Evolutionary conservation across 2,329 filamentous ascomycete species (phyloP), one percentile per base, ranked within the genome.

Genomic region (Dactylellina drechsleri): DNA sequence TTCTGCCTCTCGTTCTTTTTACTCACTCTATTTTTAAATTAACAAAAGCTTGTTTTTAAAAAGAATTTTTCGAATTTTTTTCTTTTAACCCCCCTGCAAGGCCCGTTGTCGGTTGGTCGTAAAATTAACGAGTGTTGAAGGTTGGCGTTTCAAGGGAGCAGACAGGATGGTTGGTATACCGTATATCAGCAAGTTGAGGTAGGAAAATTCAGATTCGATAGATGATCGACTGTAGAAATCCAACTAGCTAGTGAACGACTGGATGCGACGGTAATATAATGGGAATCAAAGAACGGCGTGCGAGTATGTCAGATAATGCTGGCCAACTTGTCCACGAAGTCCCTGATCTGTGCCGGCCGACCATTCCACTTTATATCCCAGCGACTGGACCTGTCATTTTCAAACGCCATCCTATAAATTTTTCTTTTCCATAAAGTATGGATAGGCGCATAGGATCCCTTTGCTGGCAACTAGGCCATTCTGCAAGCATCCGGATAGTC

Each of bases 361-460:
- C 4, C 57, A 8, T 26, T 60, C 12, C 57, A 49, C 49, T 60
- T 49, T 60, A 60, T 49, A 36, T 49, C 40, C 18, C 16, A 10
- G 31, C 54, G 36, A 45, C 20, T 58, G 54, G 57, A 49, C 57
- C 41, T 49, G 41, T 13, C 57, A 2, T 31, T 16, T 31, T 47
- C 57, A 36, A 36, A 36, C 10, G 31, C 31, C 10, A 36, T 36
- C 31, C 31, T 36, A 5, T 36, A 36, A 36, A 7, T 4, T 36
- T 36, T 47, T 50, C 5, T 47, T n/a, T 66, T 40, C 65, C 57
- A 54, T 62, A 49, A 61, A 62, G 66, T 49, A 70, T 70, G 66
- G 66, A 70, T 62, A 52, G 66, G 66, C 66, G 66, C 66, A 68
- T 62, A 56, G 16, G 23, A 47, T 58, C 40, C 64, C 45, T 53